Conservation (phyloP, 176 grass and related monocot species). For the bread wheat (Triticum aestivum) region DNA sequence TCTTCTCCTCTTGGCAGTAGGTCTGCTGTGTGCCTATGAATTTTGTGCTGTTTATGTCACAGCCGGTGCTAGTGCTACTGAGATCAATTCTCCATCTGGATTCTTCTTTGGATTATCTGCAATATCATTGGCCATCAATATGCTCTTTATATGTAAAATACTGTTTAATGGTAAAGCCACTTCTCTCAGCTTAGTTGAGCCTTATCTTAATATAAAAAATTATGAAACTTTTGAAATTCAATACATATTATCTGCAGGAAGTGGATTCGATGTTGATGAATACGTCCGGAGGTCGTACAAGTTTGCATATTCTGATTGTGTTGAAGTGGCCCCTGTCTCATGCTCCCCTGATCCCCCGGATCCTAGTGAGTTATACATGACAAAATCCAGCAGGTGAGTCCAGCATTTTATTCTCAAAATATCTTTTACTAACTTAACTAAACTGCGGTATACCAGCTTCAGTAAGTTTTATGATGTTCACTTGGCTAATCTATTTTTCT, state of each 20-base stretch:
- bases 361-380: constrained; percentile 94
- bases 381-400: constrained; percentile 82
- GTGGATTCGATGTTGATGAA: constrained; percentile 98
- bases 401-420: constrained; percentile 8
- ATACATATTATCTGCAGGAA: constrained; percentile 54
- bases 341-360: constrained; percentile 88
- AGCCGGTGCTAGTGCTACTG: constrained; percentile 76
- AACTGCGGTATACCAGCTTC: constrained; percentile 12
- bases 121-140: constrained; percentile 97
- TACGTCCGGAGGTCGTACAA: constrained; percentile 91
- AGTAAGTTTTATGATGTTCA: constrained; percentile 10
- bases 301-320: constrained; percentile 99
- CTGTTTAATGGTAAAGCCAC: constrained; percentile 83
- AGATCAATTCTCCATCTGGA: constrained; percentile 88
- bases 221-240: constrained; percentile 1
- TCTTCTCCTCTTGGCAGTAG: constrained; percentile 87
- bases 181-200: neutral
- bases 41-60: constrained; percentile 98
- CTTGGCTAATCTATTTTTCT: constrained; percentile 30
- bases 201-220: neutral
- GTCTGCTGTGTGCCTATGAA: constrained; percentile 89
- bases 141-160: constrained; percentile 98
- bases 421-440: neutral
- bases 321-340: constrained; percentile 91
- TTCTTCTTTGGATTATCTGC: constrained; percentile 98